Base-by-base conservation (phyloP, 805 yeast genomes). In the Yarrowia sp. region DNA sequence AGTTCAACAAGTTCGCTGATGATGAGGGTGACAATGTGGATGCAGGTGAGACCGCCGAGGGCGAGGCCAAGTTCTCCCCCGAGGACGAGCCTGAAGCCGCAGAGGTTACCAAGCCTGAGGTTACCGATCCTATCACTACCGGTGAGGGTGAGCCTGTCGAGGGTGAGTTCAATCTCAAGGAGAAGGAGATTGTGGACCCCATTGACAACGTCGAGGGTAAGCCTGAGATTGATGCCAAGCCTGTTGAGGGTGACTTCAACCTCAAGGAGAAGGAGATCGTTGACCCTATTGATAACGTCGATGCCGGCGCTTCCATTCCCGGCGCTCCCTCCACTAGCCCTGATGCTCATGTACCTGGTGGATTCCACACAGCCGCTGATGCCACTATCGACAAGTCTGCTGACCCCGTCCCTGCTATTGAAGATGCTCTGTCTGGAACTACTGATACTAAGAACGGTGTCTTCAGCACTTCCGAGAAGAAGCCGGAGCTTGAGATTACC, bases 81-180 rank as follows among this genome's bases (percentile, higher is more conserved):
- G 66, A 61, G 49, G 53, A 36, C 13, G 38, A 9, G 10, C 55
- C 66, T 12, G 55, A 61, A 44, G 66, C 66, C 9, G 66, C 30
- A 20, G 66, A 61, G 14, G 55, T 38, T 8, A 38, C 55, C 24
- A 39, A 46, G 38, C 66, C 53, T 9, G 53, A 44, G 52, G 50
- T 42, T 3, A 43, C 64, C 12, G 64, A 55, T 9, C 38, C 63
- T 20, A 17, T 40, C 2, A 33, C 17, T 19, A 15, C 44, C 13
- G 60, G 42, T 17, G 60, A 53, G 34, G 60, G 46, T 12, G 61
- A 38, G 44, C n/a, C 47, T 40, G 40, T 17, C 17, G 49, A 42
- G 19, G 65, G 65, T 34, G 65, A 34, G n/a, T 44, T 58, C 65
- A 30, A 43, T 34, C 52, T 42, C 33, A 58, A 43, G 65, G 65